Evolutionary conservation across 495 filamentous ascomycete species (phyloP), one percentile per base, ranked within the genome.

Genomic region (Penicillium taxi): DNA sequence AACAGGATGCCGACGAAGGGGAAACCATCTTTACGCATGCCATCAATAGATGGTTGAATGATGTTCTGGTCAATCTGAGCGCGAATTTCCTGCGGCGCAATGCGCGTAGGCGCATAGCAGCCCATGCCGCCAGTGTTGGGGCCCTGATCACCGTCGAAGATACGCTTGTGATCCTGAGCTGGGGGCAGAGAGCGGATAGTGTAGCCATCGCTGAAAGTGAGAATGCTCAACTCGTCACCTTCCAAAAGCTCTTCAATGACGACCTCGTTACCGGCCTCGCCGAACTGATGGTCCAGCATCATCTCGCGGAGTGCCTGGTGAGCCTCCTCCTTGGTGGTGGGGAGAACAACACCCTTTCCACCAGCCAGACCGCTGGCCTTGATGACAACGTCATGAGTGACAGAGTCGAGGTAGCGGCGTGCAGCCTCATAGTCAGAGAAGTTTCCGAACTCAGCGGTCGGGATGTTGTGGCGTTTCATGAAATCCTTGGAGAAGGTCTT

Each of bases 401-500:
- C 68, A 8, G 60, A 68, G 47, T 89, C 82, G 26, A 96, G 65
- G 53, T 96, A 89, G 39, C 73, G 59, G 50, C 70, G 67, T 4
- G 93, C 91, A 19, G 75, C 63, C 39, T 85, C 77, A 61, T 90
- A 93, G 47, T 81, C 69, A 58, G 70, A 78, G 61, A 96, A 95
- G 64, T 89, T 96, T 57, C 77, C 73, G 63, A 93, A 98, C 18
- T 69, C 73, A 5, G 93, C 91, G 2, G 91, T 96, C 25, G 91
- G 90, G 47, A 98, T 95, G 47, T 71, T 69, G 61, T 94, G 79
- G 43, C 78, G 77, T 58, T 84, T 76, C 93, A 98, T 98, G 58
- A 98, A 98, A 62, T 98, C 90, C 61, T 98, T 98, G 20, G 86
- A 84, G 64, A 93, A 96, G 9, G 89, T 82, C 69, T 98, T 96